Percentiles rank a stretch among this genome's conserved stretches.
Conservation (phyloP, 202 grass and related monocot species). For the Hordeum pubiflorum region DNA sequence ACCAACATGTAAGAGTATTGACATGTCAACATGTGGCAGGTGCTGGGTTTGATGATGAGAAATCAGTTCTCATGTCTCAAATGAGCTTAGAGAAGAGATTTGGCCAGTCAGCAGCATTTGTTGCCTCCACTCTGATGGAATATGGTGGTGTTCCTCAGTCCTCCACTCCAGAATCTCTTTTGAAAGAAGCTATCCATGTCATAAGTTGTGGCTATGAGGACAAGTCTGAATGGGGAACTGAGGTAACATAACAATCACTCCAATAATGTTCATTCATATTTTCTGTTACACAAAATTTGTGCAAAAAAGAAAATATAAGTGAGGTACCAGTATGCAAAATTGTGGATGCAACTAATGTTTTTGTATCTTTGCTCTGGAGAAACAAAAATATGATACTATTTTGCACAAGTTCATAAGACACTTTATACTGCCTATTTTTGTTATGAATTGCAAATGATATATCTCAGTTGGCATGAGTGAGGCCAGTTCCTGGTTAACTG, state of each 20-base stretch:
- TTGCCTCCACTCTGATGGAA: conserved; percentile 97
- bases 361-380: background rate
- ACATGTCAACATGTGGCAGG: conserved; percentile 43
- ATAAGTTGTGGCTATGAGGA: conserved; percentile 98
- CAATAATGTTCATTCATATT: background rate
- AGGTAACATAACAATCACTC: conserved; percentile 49
- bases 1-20: conserved; percentile 15
- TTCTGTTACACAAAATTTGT: background rate
- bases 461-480: background rate
- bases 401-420: background rate
- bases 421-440: background rate
- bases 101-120: conserved; percentile 89
- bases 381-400: background rate
- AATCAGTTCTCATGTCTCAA: conserved; percentile 98
- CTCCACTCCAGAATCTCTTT: conserved; percentile 86
- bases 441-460: background rate
- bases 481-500: background rate
- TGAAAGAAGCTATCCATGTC: conserved; percentile 99
- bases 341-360: background rate
- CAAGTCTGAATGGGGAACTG: conserved; percentile 87
- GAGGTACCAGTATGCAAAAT: conserved; percentile 4
- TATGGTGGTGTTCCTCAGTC: conserved; percentile 98
- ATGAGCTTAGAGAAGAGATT: conserved; percentile 99
- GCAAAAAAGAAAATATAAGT: background rate
- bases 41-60: conserved; percentile 98